A percentile compares a stretch with the other conserved stretches of the same genome.
Evolutionary conservation across 202 grass and related monocot species (phyloP).

Genomic region (Dendrocalamus latiflorus): DNA sequence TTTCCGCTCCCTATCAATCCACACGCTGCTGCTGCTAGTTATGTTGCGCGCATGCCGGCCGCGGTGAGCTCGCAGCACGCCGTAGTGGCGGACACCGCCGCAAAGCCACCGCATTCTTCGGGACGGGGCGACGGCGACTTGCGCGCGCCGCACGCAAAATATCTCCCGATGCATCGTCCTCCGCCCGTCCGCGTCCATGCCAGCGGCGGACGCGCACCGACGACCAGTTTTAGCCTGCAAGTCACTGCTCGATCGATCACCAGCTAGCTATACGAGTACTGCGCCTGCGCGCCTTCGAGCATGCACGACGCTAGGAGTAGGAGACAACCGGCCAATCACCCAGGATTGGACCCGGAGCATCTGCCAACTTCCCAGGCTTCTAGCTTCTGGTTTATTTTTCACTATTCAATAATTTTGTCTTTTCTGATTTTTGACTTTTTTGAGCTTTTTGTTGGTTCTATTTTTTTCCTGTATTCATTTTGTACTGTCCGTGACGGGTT

Average conservation of each 20-base stretch:
- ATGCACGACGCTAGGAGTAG: neutral
- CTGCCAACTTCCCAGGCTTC: neutral
- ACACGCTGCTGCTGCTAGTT: neutral
- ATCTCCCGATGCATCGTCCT: neutral
- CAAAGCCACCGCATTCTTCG: neutral
- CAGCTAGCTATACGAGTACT: neutral
- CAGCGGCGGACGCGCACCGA: neutral
- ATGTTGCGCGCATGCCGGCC: neutral
- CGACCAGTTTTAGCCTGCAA: neutral
- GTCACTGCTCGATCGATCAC: neutral
- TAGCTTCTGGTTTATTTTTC: too few species aligned
- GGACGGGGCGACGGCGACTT: neutral
- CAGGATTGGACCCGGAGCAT: neutral
- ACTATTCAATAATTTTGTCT: too few species aligned
- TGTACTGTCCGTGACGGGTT: too few species aligned
- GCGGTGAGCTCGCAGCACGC: neutral
- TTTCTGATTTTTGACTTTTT: too few species aligned
- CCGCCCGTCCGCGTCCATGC: neutral
- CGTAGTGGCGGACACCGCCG: neutral
- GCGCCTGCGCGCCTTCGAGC: neutral
- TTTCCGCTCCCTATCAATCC: neutral
- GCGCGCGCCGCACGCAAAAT: neutral
- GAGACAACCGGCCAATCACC: neutral
- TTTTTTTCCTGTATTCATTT: too few species aligned
- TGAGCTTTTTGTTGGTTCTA: too few species aligned